A percentile compares a stretch with the other conserved stretches of the same genome.
Evolutionary conservation across 768 basidiomycete genomes (phyloP).

Genomic region (Russula dissimulans): DNA sequence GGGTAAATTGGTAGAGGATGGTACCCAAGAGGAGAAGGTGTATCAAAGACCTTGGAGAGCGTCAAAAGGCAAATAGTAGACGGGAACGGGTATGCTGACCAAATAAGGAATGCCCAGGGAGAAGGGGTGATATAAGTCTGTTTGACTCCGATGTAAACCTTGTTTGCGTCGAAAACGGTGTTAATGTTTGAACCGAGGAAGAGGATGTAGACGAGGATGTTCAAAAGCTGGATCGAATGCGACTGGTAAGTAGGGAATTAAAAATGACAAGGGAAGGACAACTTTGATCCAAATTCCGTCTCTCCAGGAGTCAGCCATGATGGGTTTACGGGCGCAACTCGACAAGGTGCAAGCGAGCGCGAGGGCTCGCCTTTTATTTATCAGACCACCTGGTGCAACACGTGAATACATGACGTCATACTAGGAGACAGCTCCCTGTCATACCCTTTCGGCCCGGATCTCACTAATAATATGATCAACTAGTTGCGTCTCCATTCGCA

Average conservation of each 20-base stretch:
- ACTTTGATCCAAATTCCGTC: slow-evolving; percentile 82
- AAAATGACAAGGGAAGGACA: background rate
- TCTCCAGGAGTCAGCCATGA: slow-evolving; percentile 42
- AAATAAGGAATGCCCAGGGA: slow-evolving; percentile 85
- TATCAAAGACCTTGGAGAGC: slow-evolving; percentile 59
- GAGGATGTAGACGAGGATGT: slow-evolving; percentile 73
- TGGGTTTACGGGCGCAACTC: background rate
- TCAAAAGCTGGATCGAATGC: slow-evolving; percentile 40
- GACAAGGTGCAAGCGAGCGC: background rate
- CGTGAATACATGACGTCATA: slow-evolving; percentile 4
- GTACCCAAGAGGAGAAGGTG: slow-evolving; percentile 88
- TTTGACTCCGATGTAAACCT: slow-evolving; percentile 63
- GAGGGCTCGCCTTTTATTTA: background rate
- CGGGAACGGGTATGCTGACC: slow-evolving; percentile 35
- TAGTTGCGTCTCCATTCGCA: background rate
- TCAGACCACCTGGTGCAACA: background rate
- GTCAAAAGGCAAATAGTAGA: background rate
- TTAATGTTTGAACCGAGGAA: slow-evolving; percentile 91
- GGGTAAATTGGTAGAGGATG: slow-evolving; percentile 84
- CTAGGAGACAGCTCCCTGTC: too few relatives aligned
- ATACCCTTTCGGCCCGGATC: too few relatives aligned
- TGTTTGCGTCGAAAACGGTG: slow-evolving; percentile 67
- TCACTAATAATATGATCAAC: background rate
- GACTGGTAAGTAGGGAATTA: background rate
- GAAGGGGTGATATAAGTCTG: slow-evolving; percentile 94